Conservation (phyloP, 1,284 basidiomycete genomes). For the Tetrapyrgos nigripes region DNA sequence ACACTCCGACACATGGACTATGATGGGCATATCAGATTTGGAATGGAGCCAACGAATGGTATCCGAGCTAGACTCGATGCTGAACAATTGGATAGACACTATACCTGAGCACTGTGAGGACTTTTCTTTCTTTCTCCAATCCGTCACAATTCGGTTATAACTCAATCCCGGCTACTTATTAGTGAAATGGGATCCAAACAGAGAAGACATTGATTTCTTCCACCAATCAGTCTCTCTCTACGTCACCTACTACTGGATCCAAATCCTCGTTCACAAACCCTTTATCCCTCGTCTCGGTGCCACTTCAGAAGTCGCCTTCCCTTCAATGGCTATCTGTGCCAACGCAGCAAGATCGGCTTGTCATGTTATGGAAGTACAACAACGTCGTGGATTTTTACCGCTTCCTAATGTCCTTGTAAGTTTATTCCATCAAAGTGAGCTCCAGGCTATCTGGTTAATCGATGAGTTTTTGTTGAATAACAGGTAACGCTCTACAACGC, state of each 20-base stretch:
- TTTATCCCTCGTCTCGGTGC: slow-evolving; percentile 17
- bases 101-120: slow-evolving; percentile 44
- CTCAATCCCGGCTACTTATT: background rate
- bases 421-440: background rate
- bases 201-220: slow-evolving; percentile 54
- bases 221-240: slow-evolving; percentile 67
- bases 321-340: slow-evolving; percentile 57
- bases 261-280: slow-evolving; percentile 44
- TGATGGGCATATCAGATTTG: background rate
- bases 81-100: slow-evolving; percentile 56
- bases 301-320: slow-evolving; percentile 27
- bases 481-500: too few relatives aligned
- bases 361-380: slow-evolving; percentile 39
- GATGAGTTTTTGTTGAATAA: slow-evolving; percentile 22
- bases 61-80: slow-evolving; percentile 53
- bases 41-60: slow-evolving; percentile 22
- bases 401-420: slow-evolving; percentile 22
- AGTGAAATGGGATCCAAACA: slow-evolving; percentile 70
- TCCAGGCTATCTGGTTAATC: background rate
- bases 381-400: slow-evolving; percentile 8
- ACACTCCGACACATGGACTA: background rate
- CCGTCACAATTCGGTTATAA: too few relatives aligned
- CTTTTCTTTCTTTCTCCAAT: background rate
- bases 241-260: slow-evolving; percentile 62
- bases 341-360: slow-evolving; percentile 54